A percentile compares a stretch with the other conserved stretches of the same genome.
Evolutionary conservation across 768 basidiomycete species (phyloP).

Genomic region (Lactarius quietus): DNA sequence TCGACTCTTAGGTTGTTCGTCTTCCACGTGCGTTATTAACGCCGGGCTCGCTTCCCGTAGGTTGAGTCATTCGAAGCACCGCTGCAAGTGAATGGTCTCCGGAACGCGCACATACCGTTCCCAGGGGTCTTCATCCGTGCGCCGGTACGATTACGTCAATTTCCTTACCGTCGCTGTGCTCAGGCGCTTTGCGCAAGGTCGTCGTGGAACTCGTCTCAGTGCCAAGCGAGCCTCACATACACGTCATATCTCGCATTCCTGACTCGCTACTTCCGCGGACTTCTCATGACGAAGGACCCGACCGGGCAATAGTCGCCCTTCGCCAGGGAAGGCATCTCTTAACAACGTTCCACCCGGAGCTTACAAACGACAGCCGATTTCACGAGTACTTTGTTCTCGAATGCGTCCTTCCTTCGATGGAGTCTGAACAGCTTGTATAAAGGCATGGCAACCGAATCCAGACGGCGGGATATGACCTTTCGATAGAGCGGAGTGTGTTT

Average conservation of each 20-base stretch:
- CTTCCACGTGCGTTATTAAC: conserved; percentile 17
- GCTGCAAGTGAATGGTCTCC: conserved; percentile 60
- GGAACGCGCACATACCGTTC: conserved; percentile 58
- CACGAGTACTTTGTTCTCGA: conserved; percentile 86
- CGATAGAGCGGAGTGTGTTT: not conserved
- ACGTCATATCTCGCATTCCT: conserved; percentile 70
- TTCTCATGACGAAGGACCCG: conserved; percentile 42
- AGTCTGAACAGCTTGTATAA: not conserved
- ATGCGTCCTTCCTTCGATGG: conserved; percentile 50
- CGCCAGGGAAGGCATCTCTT: conserved; percentile 81
- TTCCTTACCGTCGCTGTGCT: not conserved
- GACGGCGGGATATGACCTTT: too few species aligned
- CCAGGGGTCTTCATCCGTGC: conserved; percentile 92
- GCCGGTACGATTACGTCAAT: conserved; percentile 50
- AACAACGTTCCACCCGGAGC: conserved; percentile 92
- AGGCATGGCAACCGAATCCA: too few species aligned
- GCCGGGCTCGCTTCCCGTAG: conserved; percentile 36
- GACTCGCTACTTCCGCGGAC: conserved; percentile 45
- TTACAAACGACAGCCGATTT: conserved; percentile 82
- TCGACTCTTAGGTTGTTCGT: not conserved
- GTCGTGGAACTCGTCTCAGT: conserved; percentile 49
- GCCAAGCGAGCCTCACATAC: conserved; percentile 52
- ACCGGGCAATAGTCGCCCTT: conserved; percentile 73
- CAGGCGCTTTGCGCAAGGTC: conserved; percentile 45
- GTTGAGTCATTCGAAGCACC: conserved; percentile 89